These are phyloP conservation scores for Mycena galopus DNA, from an alignment of 768 basidiomycete genomes.

Conservation along the genomic window DNA sequence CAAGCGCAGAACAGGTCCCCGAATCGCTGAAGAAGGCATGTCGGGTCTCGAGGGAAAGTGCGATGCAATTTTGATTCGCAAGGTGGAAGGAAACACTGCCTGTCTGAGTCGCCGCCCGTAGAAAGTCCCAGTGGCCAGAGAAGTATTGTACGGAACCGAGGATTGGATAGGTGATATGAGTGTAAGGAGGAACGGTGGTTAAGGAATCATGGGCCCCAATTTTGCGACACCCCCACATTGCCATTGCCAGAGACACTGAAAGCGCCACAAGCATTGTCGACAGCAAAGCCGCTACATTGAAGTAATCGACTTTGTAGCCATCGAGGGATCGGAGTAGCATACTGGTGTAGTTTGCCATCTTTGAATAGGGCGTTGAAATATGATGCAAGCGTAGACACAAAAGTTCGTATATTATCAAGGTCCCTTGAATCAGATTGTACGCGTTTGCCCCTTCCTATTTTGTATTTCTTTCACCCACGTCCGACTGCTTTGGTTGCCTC, in stretches of 20 bases:
- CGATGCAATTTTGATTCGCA: slow-evolving; percentile 8
- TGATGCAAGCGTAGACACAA: background rate
- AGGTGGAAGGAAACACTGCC: slow-evolving; percentile 19
- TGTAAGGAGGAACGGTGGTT: slow-evolving; percentile 3
- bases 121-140: slow-evolving; percentile 14
- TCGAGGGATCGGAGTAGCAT: background rate
- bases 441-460: no score
- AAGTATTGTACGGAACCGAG: slow-evolving; percentile 24
- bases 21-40: slow-evolving; percentile 17
- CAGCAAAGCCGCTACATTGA: background rate
- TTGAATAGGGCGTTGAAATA: background rate
- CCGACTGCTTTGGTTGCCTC: no score
- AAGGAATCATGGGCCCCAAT: background rate
- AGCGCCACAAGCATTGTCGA: background rate
- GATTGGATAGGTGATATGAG: slow-evolving; percentile 12
- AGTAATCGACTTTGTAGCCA: background rate
- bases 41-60: slow-evolving; percentile 6
- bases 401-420: no score
- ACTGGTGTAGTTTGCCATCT: background rate
- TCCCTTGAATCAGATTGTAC: no score
- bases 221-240: background rate
- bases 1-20: background rate
- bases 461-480: no score
- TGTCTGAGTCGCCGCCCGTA: slow-evolving; percentile 1
- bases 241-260: background rate